Percentiles rank a stretch among this genome's conserved stretches.
Evolutionary conservation across 768 basidiomycete genomes (phyloP).

Genomic region (Phallus indusiatus): DNA sequence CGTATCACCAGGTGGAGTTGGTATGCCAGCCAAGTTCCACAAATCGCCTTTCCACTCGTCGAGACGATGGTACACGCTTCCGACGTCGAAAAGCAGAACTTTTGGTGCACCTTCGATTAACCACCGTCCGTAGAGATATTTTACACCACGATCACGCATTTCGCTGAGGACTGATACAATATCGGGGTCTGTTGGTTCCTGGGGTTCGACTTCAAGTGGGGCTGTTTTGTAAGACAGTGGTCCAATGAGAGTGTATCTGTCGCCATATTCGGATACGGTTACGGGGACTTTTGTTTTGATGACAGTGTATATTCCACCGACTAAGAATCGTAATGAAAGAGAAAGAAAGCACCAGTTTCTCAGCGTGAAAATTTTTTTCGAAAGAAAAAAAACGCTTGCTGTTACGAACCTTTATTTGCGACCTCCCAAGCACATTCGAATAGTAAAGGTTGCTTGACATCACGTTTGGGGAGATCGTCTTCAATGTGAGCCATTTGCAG

Average conservation of each 20-base stretch:
- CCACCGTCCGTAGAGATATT: conserved; percentile 94
- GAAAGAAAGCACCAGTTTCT: neutral
- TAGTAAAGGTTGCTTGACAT: conserved; percentile 70
- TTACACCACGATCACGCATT: conserved; percentile 88
- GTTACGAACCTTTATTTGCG: conserved; percentile 61
- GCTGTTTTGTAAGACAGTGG: conserved; percentile 98
- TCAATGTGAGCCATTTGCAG: neutral
- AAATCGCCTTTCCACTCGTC: conserved; percentile 99
- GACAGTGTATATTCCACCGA: conserved; percentile 98
- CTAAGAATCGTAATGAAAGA: conserved; percentile 22
- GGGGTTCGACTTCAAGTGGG: conserved; percentile 95
- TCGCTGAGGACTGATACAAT: conserved; percentile 64
- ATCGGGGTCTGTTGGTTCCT: conserved; percentile 78
- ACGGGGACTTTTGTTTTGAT: conserved; percentile 99
- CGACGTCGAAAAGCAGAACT: conserved; percentile 93
- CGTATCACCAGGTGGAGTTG: conserved; percentile 90
- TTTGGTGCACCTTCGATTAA: conserved; percentile 94
- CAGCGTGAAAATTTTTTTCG: neutral
- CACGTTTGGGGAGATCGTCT: conserved; percentile 34
- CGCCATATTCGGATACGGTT: conserved; percentile 92
- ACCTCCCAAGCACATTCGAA: conserved; percentile 99
- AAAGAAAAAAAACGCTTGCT: neutral
- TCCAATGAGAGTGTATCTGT: conserved; percentile 92
- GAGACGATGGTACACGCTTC: conserved; percentile 73
- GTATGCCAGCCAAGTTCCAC: conserved; percentile 97